A percentile compares a stretch with the other conserved stretches of the same genome.
phyloP scores from a whole-genome alignment of 768 basidiomycete species.

The Amanita jacksonii region DNA sequence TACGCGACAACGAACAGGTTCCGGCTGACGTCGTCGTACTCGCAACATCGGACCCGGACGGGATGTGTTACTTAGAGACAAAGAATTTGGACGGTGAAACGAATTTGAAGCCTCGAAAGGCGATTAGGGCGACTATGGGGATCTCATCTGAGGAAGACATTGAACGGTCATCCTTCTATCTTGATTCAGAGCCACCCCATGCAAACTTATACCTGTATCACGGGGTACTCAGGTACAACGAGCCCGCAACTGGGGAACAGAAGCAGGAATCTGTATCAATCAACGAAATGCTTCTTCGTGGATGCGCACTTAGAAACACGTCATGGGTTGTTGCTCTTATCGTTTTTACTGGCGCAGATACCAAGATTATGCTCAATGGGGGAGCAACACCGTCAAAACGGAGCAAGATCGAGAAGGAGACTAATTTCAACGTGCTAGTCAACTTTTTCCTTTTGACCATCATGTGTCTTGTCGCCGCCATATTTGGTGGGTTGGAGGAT shows the following conservation, averaged over 20 bases:
- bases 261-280: constrained; percentile 72
- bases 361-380: constrained; percentile 88
- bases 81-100: constrained; percentile 98
- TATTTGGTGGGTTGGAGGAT: constrained; percentile 69
- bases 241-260: constrained; percentile 36
- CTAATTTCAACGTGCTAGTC: constrained; percentile 95
- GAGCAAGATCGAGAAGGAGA: constrained; percentile 96
- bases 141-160: constrained; percentile 85
- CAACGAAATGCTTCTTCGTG: constrained; percentile 88
- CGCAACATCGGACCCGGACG: constrained; percentile 85
- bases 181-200: constrained; percentile 91
- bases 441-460: constrained; percentile 74
- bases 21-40: constrained; percentile 94
- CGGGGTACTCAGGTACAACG: constrained; percentile 71
- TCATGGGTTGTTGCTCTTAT: constrained; percentile 92
- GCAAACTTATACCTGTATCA: constrained; percentile 90
- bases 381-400: constrained; percentile 94
- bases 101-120: constrained; percentile 82
- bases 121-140: constrained; percentile 63
- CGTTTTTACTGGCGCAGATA: constrained; percentile 86
- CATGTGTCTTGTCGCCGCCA: constrained; percentile 71
- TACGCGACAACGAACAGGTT: constrained; percentile 91
- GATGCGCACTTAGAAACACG: constrained; percentile 85
- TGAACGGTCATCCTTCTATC: constrained; percentile 75
- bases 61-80: constrained; percentile 92